Evolutionary conservation across 2,329 filamentous ascomycete species (phyloP).

Genomic region (Beauveria scarabaeidicola): DNA sequence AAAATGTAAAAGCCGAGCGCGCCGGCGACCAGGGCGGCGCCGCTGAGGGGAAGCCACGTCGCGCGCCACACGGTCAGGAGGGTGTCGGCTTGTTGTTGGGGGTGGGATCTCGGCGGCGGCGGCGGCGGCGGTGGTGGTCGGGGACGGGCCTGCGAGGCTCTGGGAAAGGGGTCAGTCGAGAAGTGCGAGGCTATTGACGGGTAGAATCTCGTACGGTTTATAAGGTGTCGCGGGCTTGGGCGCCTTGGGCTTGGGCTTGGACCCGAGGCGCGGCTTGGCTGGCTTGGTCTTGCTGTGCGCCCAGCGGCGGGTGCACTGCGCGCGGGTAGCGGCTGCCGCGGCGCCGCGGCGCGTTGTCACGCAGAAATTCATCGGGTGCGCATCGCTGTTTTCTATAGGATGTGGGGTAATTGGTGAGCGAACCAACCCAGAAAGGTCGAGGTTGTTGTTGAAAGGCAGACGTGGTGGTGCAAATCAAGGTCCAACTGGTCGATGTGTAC

Average conservation of each 20-base stretch:
- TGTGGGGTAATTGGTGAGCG: not conserved
- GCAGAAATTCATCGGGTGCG: slow-evolving; percentile 21
- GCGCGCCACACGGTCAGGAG: slow-evolving; percentile 28
- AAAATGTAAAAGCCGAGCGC: slow-evolving; percentile 41
- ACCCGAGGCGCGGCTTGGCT: slow-evolving; percentile 16
- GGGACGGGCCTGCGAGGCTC: not conserved
- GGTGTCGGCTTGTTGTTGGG: slow-evolving; percentile 22
- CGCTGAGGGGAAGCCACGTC: slow-evolving; percentile 37
- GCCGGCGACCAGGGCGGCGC: slow-evolving; percentile 36
- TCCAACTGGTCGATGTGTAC: not conserved
- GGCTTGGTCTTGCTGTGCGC: slow-evolving; percentile 11
- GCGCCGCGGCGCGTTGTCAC: slow-evolving; percentile 21
- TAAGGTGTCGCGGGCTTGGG: slow-evolving; percentile 17
- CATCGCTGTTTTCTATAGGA: slow-evolving; percentile 1
- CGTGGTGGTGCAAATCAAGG: not conserved
- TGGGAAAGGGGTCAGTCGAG: not conserved
- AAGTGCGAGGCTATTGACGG: too few relatives aligned
- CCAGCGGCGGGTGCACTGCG: slow-evolving; percentile 21
- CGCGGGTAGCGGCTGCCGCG: slow-evolving; percentile 13
- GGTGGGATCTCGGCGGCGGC: slow-evolving; percentile 3
- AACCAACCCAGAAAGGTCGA: not conserved
- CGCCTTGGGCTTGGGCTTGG: slow-evolving; percentile 16
- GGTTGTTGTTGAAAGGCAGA: not conserved
- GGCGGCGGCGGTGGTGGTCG: not conserved
- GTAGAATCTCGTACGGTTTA: slow-evolving; percentile 21